Evolutionary conservation across 148 eudicot species (phyloP), one percentile per base, ranked within the genome.

Genomic region (Oxyria digyna): DNA sequence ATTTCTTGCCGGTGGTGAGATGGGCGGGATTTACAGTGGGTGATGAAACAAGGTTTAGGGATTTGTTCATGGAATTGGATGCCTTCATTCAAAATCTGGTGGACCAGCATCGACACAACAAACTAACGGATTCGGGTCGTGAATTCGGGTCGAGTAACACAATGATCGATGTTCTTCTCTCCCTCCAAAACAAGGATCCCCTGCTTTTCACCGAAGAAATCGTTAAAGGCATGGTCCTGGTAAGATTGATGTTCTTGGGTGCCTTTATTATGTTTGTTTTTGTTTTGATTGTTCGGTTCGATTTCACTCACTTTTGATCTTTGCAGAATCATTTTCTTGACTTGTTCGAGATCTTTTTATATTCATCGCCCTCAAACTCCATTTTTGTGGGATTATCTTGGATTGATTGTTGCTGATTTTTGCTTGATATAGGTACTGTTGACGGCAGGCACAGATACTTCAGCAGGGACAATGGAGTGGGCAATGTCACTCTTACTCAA

Each of bases 201-300:
- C 74, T 69, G 6, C 74, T 52, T 50, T 85, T 78, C 74, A 70
- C 74, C 0, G 84, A 85, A 67, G 79, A 76, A 32, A 74, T 72
- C 21, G 79, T 85, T 67, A 83, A 68, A 74, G 82, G 85, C 75
- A 4, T 87, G n/a, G 62, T 78, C 40, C 69, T 69, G 73, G 91
- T 86, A 78, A 74, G 70, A 42, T 27, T 18, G 46, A 49, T 33
- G 2, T 33, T 2, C 5, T n/a, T n/a, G n/a, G n/a, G n/a, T n/a
- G n/a, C n/a, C n/a, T n/a, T n/a, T n/a, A n/a, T n/a, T n/a, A n/a
- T n/a, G n/a, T n/a, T n/a, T n/a, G n/a, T n/a, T n/a, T n/a, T n/a
- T n/a, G n/a, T n/a, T n/a, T n/a, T n/a, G n/a, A n/a, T n/a, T n/a
- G n/a, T n/a, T n/a, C n/a, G n/a, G n/a, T n/a, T n/a, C n/a, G n/a